Evolutionary conservation across 2,329 filamentous ascomycete genomes (phyloP).

Genomic region (Leptographium wingfieldii): DNA sequence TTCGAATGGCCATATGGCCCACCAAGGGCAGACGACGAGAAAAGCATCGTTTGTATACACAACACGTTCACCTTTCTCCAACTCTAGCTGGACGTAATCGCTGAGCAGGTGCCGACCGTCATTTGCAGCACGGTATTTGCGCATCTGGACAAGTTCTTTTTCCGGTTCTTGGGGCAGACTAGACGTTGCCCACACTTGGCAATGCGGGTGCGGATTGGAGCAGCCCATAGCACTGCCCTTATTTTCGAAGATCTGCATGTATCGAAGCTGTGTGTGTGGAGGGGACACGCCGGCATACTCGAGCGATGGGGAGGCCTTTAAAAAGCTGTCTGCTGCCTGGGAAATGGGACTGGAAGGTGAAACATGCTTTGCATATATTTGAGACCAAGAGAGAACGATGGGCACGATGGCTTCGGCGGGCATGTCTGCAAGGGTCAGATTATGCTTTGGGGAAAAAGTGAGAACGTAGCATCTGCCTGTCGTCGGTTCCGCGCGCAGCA

Average conservation of each 20-base stretch:
- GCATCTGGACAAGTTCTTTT: conserved; percentile 65
- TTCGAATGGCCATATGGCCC: conserved; percentile 96
- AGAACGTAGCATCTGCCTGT: conserved; percentile 96
- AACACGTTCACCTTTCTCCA: conserved; percentile 68
- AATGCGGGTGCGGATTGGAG: conserved; percentile 95
- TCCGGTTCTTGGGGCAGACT: conserved; percentile 79
- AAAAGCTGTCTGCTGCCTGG: conserved; percentile 24
- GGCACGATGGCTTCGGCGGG: conserved; percentile 62
- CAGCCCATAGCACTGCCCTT: conserved; percentile 97
- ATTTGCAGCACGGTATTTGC: conserved; percentile 64
- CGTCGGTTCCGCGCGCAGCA: conserved; percentile 73
- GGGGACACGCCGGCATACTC: conserved; percentile 26
- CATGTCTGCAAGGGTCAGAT: conserved; percentile 88
- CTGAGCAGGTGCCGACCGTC: conserved; percentile 63
- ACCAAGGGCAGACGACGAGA: conserved; percentile 87
- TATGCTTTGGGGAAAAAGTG: conserved; percentile 83
- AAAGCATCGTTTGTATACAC: conserved; percentile 82
- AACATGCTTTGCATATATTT: conserved; percentile 74
- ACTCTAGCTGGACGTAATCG: conserved; percentile 78
- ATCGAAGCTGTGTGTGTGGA: conserved; percentile 69
- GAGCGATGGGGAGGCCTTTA: conserved; percentile 21
- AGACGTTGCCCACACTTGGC: conserved; percentile 92
- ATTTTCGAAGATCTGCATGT: conserved; percentile 99
- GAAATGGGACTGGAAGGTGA: conserved; percentile 56
- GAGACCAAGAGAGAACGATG: conserved; percentile 81